Evolutionary conservation across 139 green algal genomes (phyloP), one percentile per base, ranked within the genome.

Genomic region (Gonium pectorale): DNA sequence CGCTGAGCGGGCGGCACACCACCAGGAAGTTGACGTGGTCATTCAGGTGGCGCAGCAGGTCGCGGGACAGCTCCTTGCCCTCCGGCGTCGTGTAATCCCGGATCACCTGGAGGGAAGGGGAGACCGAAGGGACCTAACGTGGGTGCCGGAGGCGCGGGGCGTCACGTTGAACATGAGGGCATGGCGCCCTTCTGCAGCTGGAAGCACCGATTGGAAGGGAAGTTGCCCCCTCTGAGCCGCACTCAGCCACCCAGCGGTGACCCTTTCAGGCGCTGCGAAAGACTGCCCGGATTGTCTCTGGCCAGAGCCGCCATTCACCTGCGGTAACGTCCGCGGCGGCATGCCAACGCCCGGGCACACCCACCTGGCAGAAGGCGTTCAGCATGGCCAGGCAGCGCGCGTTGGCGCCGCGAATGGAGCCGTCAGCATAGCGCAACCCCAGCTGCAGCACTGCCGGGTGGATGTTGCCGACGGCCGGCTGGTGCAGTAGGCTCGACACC

Each of bases 371-470:
- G 31, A 99, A 89, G 17, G 92, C 91, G 52, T 94, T 68, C 41
- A 99, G 91, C 94, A 99, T 94, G 40, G 97, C 97, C n/a, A 97
- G 80, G 81, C 93, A 96, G 64, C 96, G 92, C 24, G 93, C 95
- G 59, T 96, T 98, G 80, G 85, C 93, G 63, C 96, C 96, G 3
- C 63, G 81, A 59, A 99, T 88, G 43, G 67, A 92, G 41, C 96
- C 94, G 49, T 97, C 92, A 11, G 94, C 92, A 75, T 96, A 98
- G 0, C 85, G 79, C 85, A 98, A 87, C 17, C 95, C 96, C 81
- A 99, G 93, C 81, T 95, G 86, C 73, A 97, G 85, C 22, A 97
- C 89, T 0, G 88, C 90, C 21, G 96, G 92, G 64, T 97, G 95
- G n/a, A 96, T 77, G 35, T 35, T 74, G 31, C 40, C 63, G 2